A percentile compares a stretch with the other conserved stretches of the same genome.
Evolutionary conservation across 148 eudicot species (phyloP).

Genomic region (Pouteria glomerata): DNA sequence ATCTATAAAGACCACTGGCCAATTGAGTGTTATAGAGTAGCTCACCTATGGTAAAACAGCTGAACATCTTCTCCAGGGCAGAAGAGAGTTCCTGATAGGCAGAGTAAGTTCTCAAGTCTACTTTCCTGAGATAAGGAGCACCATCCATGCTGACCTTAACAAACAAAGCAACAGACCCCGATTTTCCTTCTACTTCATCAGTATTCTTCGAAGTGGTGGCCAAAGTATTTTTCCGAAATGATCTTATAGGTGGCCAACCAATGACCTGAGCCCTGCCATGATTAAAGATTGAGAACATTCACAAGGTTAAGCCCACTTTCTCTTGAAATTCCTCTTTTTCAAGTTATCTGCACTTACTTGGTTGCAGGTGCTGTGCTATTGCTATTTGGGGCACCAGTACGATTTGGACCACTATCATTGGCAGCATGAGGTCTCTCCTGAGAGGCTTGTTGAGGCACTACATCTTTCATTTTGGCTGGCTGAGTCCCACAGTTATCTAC

Average conservation of each 20-base stretch:
- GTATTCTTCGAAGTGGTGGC: conserved; percentile 28
- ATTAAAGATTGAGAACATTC: conserved; percentile 4
- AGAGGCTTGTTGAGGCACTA: conserved; percentile 12
- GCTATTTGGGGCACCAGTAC: conserved; percentile 18
- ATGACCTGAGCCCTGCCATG: conserved; percentile 52
- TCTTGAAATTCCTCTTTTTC: background rate
- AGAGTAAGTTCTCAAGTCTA: conserved; percentile 47
- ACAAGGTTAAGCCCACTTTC: conserved; percentile 4
- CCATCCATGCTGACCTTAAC: conserved; percentile 88
- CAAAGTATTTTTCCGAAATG: conserved; percentile 48
- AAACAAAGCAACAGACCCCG: conserved; percentile 32
- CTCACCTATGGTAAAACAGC: conserved; percentile 58
- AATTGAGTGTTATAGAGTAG: background rate
- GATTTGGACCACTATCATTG: conserved; percentile 17
- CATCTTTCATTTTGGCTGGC: conserved; percentile 27
- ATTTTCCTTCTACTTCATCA: conserved; percentile 30
- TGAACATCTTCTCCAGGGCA: conserved; percentile 64
- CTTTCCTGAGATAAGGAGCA: conserved; percentile 67
- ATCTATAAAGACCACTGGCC: background rate
- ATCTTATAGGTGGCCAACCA: conserved; percentile 66
- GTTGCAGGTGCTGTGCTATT: conserved; percentile 28
- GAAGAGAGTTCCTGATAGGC: conserved; percentile 51
- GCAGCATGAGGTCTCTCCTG: conserved; percentile 32
- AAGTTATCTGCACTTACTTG: conserved; percentile 33
- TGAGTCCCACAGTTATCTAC: conserved; percentile 20